Evolutionary conservation across 495 filamentous ascomycete species (phyloP).

Genomic region (Penicillium tannophilum): DNA sequence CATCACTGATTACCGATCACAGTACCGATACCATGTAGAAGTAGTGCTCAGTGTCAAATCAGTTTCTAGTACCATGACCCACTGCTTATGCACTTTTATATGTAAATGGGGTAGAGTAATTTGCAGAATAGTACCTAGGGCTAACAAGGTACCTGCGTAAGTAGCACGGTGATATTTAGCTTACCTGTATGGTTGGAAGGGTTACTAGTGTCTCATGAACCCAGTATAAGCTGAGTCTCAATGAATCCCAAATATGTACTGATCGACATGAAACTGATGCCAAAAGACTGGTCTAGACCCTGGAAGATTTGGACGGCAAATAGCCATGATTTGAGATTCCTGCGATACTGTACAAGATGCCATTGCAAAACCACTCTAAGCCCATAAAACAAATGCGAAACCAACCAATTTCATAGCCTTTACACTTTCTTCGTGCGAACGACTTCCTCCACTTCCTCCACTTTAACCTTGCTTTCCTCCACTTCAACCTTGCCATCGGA

Average conservation of each 20-base stretch:
- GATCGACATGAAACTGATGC: neutral
- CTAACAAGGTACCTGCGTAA: neutral
- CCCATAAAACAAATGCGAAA: constrained; percentile 20
- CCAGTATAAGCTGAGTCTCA: no score
- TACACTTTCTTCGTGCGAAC: constrained; percentile 28
- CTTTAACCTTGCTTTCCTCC: constrained; percentile 71
- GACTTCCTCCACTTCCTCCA: constrained; percentile 65
- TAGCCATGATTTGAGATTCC: constrained; percentile 12
- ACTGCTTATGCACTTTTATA: no score
- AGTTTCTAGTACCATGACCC: no score
- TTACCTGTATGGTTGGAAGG: no score
- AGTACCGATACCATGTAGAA: no score
- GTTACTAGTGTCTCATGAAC: no score
- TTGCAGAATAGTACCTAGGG: neutral
- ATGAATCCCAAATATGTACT: no score
- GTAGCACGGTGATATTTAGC: no score
- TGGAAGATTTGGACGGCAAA: neutral
- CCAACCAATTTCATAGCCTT: constrained; percentile 2
- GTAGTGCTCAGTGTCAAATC: no score
- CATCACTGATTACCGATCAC: no score
- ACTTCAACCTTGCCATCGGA: constrained; percentile 71
- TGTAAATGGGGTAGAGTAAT: no score
- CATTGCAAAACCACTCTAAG: constrained; percentile 20
- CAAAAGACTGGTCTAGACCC: neutral
- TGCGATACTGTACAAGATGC: constrained; percentile 29